Evolutionary conservation across 306 rosid species (phyloP).

Genomic region (Dalbergia cochinchinensis): DNA sequence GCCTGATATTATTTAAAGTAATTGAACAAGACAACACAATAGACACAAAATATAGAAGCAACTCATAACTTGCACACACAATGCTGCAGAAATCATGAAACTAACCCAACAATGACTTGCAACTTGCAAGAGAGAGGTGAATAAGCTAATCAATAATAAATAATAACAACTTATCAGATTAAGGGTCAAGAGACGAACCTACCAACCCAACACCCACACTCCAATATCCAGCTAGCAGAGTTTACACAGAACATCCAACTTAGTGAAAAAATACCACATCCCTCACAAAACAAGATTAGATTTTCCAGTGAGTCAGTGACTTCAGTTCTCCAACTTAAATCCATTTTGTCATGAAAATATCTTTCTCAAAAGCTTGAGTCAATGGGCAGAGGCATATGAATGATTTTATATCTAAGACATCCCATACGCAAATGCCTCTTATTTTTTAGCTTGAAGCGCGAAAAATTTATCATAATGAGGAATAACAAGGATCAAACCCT

Average conservation of each 20-base stretch:
- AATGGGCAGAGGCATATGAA: too few relatives aligned
- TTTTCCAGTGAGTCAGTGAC: too few relatives aligned
- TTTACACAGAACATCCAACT: constrained; percentile 12
- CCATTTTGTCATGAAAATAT: neutral
- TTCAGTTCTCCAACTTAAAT: neutral
- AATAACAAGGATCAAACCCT: too few relatives aligned
- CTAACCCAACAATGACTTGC: neutral
- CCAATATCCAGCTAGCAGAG: neutral
- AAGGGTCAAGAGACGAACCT: neutral
- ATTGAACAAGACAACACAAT: neutral
- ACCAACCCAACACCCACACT: neutral
- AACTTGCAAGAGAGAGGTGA: neutral
- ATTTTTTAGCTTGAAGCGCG: too few relatives aligned
- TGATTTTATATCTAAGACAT: too few relatives aligned
- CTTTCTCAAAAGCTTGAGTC: too few relatives aligned
- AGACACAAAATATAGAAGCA: constrained; percentile 14
- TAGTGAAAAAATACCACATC: neutral
- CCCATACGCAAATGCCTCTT: too few relatives aligned
- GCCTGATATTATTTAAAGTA: neutral
- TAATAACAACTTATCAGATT: neutral
- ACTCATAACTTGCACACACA: neutral
- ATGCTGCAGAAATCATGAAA: neutral
- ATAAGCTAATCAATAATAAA: neutral
- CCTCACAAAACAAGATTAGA: neutral
- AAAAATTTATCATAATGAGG: too few relatives aligned